These are phyloP conservation scores for Priceomyces medius DNA, from an alignment of 805 yeast genomes.

Conservation along the genomic window DNA sequence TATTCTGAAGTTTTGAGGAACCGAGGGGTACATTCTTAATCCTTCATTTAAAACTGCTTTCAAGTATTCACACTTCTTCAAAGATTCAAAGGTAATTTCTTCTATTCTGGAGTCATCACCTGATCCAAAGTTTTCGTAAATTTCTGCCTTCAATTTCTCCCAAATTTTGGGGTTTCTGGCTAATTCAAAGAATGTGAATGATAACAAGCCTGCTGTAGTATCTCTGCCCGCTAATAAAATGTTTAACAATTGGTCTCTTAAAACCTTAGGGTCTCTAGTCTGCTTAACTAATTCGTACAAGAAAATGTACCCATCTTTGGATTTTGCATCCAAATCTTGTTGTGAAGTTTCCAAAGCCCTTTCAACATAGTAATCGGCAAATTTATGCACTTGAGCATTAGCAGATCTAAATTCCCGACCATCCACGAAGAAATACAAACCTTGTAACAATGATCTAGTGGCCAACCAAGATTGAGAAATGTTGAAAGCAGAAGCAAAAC, in stretches of 20 bases:
- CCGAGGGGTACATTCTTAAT: conserved; percentile 47
- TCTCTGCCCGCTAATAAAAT: conserved; percentile 56
- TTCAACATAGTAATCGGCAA: conserved; percentile 41
- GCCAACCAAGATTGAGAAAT: conserved; percentile 32
- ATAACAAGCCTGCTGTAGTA: conserved; percentile 52
- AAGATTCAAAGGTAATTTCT: conserved; percentile 45
- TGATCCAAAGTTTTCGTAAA: conserved; percentile 30
- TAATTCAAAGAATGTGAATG: conserved; percentile 46
- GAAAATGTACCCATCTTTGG: conserved; percentile 44
- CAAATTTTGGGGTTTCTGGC: conserved; percentile 42
- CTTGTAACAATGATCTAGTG: conserved; percentile 32
- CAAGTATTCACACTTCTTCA: conserved; percentile 48
- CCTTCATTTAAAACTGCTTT: conserved; percentile 48
- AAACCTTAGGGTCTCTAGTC: conserved; percentile 45
- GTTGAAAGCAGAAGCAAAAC: conserved; percentile 37
- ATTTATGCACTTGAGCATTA: conserved; percentile 29
- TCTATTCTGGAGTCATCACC: conserved; percentile 34
- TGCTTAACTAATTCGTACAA: conserved; percentile 48
- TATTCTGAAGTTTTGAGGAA: conserved; percentile 48
- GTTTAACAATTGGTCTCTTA: conserved; percentile 52
- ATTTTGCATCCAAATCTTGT: conserved; percentile 28
- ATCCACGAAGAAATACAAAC: conserved; percentile 25
- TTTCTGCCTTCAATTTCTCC: conserved; percentile 36
- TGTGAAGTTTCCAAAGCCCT: conserved; percentile 33
- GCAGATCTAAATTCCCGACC: conserved; percentile 28